phyloP scores from a whole-genome alignment of 176 grass and related monocot genomes.

The Hordeum vulgare region DNA sequence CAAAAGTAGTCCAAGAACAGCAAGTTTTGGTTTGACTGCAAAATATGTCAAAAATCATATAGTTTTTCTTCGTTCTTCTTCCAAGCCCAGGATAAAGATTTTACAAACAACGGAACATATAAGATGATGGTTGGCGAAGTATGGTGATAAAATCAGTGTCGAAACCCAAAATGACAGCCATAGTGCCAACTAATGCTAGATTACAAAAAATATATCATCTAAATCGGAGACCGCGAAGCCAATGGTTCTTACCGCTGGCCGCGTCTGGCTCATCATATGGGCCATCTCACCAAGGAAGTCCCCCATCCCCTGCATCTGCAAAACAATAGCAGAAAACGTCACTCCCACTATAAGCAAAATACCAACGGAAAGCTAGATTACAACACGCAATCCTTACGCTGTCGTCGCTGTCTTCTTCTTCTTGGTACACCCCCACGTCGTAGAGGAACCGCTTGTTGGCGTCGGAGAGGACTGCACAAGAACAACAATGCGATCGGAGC shows the following conservation, averaged over 20 bases:
- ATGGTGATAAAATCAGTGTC: neutral
- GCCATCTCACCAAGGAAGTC: slow-evolving; percentile 92
- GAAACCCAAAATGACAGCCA: neutral
- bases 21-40: no score
- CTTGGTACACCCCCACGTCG: slow-evolving; percentile 74
- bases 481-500: slow-evolving; percentile 43
- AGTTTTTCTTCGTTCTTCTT: no score
- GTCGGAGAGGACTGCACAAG: slow-evolving; percentile 75
- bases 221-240: neutral
- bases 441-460: slow-evolving; percentile 94
- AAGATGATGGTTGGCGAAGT: neutral
- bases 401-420: slow-evolving; percentile 51
- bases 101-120: neutral
- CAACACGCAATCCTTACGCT: neutral
- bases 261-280: slow-evolving; percentile 92
- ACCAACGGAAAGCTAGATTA: neutral
- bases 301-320: slow-evolving; percentile 66
- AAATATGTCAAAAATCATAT: no score
- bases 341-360: neutral
- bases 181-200: neutral
- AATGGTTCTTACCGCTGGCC: slow-evolving; percentile 42
- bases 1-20: neutral
- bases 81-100: neutral
- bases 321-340: neutral
- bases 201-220: neutral